Evolutionary conservation across 2,329 filamentous ascomycete species (phyloP).

Genomic region (Trichothecium sympodiale): DNA sequence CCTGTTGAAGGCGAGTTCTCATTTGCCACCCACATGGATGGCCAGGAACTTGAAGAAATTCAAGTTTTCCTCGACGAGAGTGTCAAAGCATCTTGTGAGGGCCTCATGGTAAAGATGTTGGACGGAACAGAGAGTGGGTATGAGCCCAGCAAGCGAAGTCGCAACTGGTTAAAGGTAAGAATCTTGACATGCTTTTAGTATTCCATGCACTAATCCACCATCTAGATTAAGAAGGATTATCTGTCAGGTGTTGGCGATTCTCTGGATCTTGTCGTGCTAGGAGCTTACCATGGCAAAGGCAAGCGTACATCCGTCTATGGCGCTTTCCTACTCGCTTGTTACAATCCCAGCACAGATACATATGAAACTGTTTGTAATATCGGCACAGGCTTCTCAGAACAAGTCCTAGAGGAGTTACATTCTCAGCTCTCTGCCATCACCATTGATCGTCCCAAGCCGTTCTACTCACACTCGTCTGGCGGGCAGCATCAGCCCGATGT

Average conservation of each 20-base stretch:
- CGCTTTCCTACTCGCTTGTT: slow-evolving; percentile 89
- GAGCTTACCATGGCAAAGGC: slow-evolving; percentile 87
- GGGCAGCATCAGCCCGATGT: slow-evolving; percentile 94
- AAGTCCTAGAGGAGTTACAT: slow-evolving; percentile 82
- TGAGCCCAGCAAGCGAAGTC: slow-evolving; percentile 88
- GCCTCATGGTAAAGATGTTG: slow-evolving; percentile 98
- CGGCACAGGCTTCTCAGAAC: slow-evolving; percentile 91
- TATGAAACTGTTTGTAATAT: slow-evolving; percentile 99
- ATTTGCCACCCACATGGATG: slow-evolving; percentile 79
- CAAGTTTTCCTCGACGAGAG: slow-evolving; percentile 87
- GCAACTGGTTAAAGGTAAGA: slow-evolving; percentile 93
- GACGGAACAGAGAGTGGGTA: slow-evolving; percentile 89
- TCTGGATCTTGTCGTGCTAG: slow-evolving; percentile 88
- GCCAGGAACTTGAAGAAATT: slow-evolving; percentile 85
- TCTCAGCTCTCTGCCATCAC: slow-evolving; percentile 61
- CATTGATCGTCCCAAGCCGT: slow-evolving; percentile 88
- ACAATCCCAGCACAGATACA: slow-evolving; percentile 66
- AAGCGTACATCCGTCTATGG: slow-evolving; percentile 95
- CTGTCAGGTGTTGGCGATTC: slow-evolving; percentile 89
- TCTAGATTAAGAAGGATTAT: slow-evolving; percentile 92
- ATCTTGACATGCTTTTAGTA: background rate
- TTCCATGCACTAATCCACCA: slow-evolving; percentile 9
- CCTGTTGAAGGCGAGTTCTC: slow-evolving; percentile 82
- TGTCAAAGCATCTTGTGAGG: slow-evolving; percentile 92
- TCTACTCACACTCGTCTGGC: slow-evolving; percentile 76